These are phyloP conservation scores for Chaetomium fimeti DNA, from an alignment of 495 filamentous ascomycete species.

Conservation along the genomic window DNA sequence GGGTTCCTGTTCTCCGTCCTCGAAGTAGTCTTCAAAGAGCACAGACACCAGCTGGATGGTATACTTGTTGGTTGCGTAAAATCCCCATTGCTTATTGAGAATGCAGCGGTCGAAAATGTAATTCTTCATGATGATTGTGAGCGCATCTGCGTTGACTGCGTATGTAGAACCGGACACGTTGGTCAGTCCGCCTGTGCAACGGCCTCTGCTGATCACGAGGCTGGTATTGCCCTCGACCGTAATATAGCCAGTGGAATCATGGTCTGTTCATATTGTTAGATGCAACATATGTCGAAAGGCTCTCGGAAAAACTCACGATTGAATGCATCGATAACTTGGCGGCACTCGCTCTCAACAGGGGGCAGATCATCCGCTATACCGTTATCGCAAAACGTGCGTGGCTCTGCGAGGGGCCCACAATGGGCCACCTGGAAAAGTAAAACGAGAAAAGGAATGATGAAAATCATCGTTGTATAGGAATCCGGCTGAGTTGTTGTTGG, in stretches of 20 bases:
- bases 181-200: background rate
- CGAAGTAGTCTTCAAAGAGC: background rate
- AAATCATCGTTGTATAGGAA: background rate
- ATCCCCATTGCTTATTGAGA: background rate
- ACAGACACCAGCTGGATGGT: background rate
- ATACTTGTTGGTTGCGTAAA: background rate
- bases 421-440: background rate
- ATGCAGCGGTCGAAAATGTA: constrained; percentile 4
- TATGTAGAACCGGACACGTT: background rate
- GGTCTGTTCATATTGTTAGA: background rate
- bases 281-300: background rate
- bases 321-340: background rate
- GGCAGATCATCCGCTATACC: background rate
- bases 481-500: background rate
- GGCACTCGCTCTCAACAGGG: background rate
- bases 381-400: background rate
- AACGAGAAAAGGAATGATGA: background rate
- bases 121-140: background rate
- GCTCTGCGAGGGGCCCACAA: background rate
- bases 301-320: background rate
- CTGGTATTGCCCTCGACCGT: background rate
- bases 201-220: background rate
- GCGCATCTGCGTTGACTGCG: background rate
- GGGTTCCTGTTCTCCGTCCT: background rate
- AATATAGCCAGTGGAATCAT: background rate